Evolutionary conservation across 768 basidiomycete genomes (phyloP).

Genomic region (Gyrodon lividus): DNA sequence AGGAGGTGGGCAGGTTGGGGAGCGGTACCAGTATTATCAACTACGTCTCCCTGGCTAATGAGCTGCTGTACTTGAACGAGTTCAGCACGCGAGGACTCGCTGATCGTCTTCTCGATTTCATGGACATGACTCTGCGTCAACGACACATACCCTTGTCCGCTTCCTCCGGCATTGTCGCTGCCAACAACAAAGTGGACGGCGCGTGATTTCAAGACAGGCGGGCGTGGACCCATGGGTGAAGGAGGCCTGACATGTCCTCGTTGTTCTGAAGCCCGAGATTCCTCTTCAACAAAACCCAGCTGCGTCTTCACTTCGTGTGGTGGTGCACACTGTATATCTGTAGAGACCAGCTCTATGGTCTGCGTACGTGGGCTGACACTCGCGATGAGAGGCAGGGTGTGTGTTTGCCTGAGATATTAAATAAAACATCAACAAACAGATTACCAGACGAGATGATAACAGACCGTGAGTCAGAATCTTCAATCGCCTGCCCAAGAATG

Average conservation of each 20-base stretch:
- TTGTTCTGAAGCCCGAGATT: neutral
- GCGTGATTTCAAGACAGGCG: neutral
- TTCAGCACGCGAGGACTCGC: neutral
- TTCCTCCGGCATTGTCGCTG: neutral
- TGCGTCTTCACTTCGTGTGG: neutral
- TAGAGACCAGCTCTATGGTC: neutral
- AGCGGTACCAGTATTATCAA: neutral
- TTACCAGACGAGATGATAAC: neutral
- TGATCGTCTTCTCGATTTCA: neutral
- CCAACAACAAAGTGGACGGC: neutral
- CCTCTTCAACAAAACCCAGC: neutral
- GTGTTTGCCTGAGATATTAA: conserved; percentile 4
- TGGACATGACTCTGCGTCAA: neutral
- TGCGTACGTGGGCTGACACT: neutral
- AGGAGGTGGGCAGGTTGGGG: neutral
- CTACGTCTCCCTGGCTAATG: neutral
- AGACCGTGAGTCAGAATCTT: conserved; percentile 1
- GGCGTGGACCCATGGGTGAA: neutral
- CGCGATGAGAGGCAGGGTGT: neutral
- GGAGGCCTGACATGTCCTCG: too few relatives aligned
- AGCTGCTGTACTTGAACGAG: neutral
- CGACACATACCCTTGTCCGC: neutral
- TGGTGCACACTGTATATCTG: neutral
- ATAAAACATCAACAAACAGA: neutral
- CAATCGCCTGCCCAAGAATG: neutral